Base-by-base conservation (phyloP, 2,329 filamentous ascomycete genomes). In the Pseudogymnoascus sp. region DNA sequence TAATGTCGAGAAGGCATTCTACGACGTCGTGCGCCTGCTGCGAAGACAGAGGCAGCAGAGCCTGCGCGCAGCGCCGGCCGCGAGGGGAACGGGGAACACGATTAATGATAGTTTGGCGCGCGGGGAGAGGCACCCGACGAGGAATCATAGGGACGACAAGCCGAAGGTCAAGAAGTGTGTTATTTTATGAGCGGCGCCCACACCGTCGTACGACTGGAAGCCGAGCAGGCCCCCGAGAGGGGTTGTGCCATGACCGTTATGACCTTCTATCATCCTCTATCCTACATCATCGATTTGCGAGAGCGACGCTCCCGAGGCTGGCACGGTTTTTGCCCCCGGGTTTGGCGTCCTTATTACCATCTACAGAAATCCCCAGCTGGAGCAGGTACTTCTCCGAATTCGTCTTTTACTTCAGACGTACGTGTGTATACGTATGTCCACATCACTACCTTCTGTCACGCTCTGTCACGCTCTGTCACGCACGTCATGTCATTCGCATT, bases 1-100 rank as follows among this genome's bases (percentile, higher is more conserved):
- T 79, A 97, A 97, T 71, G 93, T 97, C 60, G 94, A 96, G 75
- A 97, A 96, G 80, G 93, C 92, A 33, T 97, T 99, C 72, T 97
- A 96, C 76, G 94, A 99, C 72, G 94, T 99, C 6, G 94, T 97
- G 61, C 82, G 94, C 68, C 90, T 94, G 74, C 79, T 99, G 66
- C 87, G 94, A 68, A 85, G 89, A 69, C 92, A 96, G 76, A 83
- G 90, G 70, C 86, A 90, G 66, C 66, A 68, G 57, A 67, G 44
- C 37, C 66, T 61, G 31, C 62, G 65, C 33, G 41, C 64, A 36
- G 57, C 61, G 40, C 61, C 64, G 58, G 63, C 64, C 26, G 60
- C 63, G 50, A 69, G 66, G 62, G 67, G 65, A 10, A 61, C 65
- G 35, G 63, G 66, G 62, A 10, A 26, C 13, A 5, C 29, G 17